Base-by-base conservation (phyloP, 1,139 yeast genomes). In the Kurtzmaniella quercitrusa region DNA sequence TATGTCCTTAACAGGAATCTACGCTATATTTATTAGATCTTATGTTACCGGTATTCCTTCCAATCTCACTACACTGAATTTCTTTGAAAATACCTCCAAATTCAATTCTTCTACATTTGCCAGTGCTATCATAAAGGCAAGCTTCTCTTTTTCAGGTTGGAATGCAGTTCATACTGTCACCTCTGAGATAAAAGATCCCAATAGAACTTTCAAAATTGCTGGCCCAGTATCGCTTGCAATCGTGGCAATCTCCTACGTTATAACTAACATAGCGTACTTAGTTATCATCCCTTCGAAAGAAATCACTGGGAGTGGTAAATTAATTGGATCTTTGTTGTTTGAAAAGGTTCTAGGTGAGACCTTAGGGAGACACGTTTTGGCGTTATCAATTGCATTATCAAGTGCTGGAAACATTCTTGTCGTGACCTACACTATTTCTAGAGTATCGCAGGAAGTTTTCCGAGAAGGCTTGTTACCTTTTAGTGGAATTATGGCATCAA, bases 71-170 rank as follows among this genome's bases (percentile, higher is more conserved):
- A 29, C 47, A 34, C 39, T 15, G 58, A 36, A 36, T 14, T 36
- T 36, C 15, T 68, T 53, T 41, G 52, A 53, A 1, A 47, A 56
- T 1, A 62, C 52, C 45, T 54, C 66, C 2, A 45, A 59, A 0
- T 67, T 75, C 0, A 59, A 74, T 2, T 45, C 70, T 1, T 66
- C 84, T 0, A 68, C 77, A 1, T 64, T 80, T 47, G 75, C 85
- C 0, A 64, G 78, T 44, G 84, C 84, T 0, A 70, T 81, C 21
- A 70, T 81, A 16, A 78, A 77, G 53, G 81, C 84, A 2, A 69
- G 79, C 45, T 81, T 79, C 61, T 78, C 84, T 5, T 79, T 75
- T 47, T 69, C 79, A 2, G 88, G 88, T 2, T 81, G 87, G 87
- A 79, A 74, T 50, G 65, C 79, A 16, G 82, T 81, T 5, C 86